Percentiles rank a stretch among this genome's conserved stretches.
These are phyloP conservation scores for Sanghuangporus weigelae DNA, from an alignment of 1,284 basidiomycete genomes.

Conservation along the genomic window DNA sequence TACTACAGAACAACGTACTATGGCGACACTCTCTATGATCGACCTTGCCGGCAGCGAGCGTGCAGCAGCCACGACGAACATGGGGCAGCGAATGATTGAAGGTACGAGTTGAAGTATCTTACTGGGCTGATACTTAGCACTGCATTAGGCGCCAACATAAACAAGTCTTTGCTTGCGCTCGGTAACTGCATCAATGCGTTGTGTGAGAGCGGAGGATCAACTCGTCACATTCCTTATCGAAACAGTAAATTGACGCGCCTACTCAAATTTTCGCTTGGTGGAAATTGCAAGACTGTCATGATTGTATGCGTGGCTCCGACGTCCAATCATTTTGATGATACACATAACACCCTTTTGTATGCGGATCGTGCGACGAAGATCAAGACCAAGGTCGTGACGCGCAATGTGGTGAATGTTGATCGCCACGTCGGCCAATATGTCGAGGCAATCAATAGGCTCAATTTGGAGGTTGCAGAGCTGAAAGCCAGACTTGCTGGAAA, in stretches of 20 bases:
- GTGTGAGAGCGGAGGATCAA: conserved; percentile 80
- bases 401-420: conserved; percentile 91
- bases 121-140: neutral
- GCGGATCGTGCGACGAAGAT: conserved; percentile 96
- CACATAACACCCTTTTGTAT: conserved; percentile 93
- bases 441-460: conserved; percentile 87
- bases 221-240: conserved; percentile 89
- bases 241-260: conserved; percentile 96
- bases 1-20: conserved; percentile 72
- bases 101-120: conserved; percentile 35
- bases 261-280: conserved; percentile 93
- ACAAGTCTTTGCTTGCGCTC: conserved; percentile 92
- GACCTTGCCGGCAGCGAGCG: conserved; percentile 95
- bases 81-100: conserved; percentile 96
- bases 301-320: conserved; percentile 95
- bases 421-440: conserved; percentile 92
- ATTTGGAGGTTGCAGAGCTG: conserved; percentile 78
- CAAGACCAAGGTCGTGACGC: conserved; percentile 88
- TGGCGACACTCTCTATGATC: conserved; percentile 92
- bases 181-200: conserved; percentile 97
- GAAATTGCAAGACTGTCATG: conserved; percentile 98
- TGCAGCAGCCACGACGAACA: conserved; percentile 90
- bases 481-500: conserved; percentile 79
- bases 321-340: conserved; percentile 93
- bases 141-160: conserved; percentile 88